phyloP scores from a whole-genome alignment of 1,139 yeast genomes.

The Pichia norvegensis region DNA sequence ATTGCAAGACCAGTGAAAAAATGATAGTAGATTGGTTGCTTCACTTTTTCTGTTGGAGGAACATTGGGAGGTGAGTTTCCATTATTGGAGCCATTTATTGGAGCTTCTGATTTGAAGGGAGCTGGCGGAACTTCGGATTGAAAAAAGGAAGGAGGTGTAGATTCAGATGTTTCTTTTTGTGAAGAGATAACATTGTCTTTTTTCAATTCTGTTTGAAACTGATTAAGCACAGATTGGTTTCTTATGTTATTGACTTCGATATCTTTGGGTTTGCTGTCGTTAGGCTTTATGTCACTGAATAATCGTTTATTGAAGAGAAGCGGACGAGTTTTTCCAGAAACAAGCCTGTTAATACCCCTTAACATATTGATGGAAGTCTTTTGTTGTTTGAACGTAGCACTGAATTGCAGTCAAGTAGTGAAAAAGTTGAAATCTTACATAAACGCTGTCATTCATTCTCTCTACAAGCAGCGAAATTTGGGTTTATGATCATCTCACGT shows the following conservation, averaged over 20 bases:
- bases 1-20: background rate
- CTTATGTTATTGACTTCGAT: too few species aligned
- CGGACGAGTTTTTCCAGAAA: background rate
- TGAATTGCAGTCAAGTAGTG: too few species aligned
- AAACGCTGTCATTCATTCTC: too few species aligned
- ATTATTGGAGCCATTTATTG: background rate
- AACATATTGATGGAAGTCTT: background rate
- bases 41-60: constrained; percentile 2
- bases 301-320: background rate
- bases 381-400: too few species aligned
- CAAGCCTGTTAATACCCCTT: background rate
- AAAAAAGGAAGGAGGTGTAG: constrained; percentile 16
- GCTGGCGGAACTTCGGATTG: constrained; percentile 10
- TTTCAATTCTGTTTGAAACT: constrained; percentile 23
- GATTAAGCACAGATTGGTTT: constrained; percentile 23
- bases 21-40: background rate
- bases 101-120: constrained; percentile 5
- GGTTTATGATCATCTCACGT: background rate
- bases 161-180: background rate
- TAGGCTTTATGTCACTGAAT: constrained; percentile 2
- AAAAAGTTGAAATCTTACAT: too few species aligned
- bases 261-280: constrained; percentile 4
- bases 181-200: background rate
- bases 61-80: background rate
- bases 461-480: background rate